Evolutionary conservation across 352 stramenopile species (phyloP).

Genomic region (Pythium myriotylum): DNA sequence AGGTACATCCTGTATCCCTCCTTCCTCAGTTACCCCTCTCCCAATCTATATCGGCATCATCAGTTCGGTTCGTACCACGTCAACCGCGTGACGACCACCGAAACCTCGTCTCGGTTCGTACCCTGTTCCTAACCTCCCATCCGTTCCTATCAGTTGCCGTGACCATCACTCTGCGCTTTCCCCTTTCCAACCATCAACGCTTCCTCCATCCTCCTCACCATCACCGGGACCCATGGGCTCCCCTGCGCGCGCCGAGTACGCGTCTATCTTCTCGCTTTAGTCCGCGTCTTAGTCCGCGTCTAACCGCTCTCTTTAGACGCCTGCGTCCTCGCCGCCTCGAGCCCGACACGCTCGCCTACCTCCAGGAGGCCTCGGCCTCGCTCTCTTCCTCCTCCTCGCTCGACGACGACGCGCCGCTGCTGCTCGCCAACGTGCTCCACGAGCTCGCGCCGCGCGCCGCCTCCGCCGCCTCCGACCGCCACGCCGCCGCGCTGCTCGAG

Average conservation of each 20-base stretch:
- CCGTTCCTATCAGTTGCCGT: too few species aligned
- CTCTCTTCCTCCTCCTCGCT: constrained; percentile 40
- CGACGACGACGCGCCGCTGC: constrained; percentile 60
- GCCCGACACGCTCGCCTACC: constrained; percentile 76
- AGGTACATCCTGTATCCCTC: too few species aligned
- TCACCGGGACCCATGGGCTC: too few species aligned
- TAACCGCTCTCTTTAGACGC: constrained; percentile 36
- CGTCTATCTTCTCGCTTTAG: neutral
- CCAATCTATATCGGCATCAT: too few species aligned
- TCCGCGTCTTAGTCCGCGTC: neutral
- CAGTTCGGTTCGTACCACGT: too few species aligned
- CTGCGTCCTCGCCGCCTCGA: constrained; percentile 75
- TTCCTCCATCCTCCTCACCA: too few species aligned
- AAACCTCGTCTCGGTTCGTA: too few species aligned
- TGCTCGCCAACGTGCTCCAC: constrained; percentile 85
- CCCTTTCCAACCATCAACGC: neutral
- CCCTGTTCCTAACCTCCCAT: too few species aligned
- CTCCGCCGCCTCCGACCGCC: constrained; percentile 74
- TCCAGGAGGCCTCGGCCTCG: too few species aligned
- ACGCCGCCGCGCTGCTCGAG: constrained; percentile 72
- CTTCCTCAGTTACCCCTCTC: too few species aligned
- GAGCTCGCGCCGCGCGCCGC: constrained; percentile 74
- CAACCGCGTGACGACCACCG: too few species aligned
- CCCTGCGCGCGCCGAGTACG: constrained; percentile 6
- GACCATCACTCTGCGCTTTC: neutral